A percentile compares a stretch with the other conserved stretches of the same genome.
Conservation (phyloP, 129 eudicot species). For the Deinandra increscens region DNA sequence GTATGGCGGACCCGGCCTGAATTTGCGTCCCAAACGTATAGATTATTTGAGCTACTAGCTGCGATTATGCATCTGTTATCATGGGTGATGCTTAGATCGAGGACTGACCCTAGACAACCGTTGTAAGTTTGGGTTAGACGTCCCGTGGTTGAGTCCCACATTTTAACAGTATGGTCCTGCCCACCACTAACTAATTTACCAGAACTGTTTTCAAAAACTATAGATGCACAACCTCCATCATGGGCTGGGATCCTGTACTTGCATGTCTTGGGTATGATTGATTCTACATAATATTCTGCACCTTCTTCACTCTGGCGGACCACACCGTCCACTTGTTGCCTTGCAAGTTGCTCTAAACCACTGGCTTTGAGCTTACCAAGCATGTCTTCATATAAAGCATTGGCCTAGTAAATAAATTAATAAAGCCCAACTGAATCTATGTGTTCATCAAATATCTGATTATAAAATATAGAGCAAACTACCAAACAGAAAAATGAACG, state of each 20-base stretch:
- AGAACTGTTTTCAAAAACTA: slow-evolving; percentile 72
- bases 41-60: slow-evolving; percentile 78
- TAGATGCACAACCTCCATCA: slow-evolving; percentile 81
- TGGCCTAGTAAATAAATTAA: slow-evolving; percentile 46
- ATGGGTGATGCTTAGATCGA: slow-evolving; percentile 72
- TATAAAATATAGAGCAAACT: not conserved
- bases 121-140: slow-evolving; percentile 46
- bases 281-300: slow-evolving; percentile 70
- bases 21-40: slow-evolving; percentile 76
- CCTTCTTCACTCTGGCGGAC: slow-evolving; percentile 94
- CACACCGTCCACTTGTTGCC: slow-evolving; percentile 88
- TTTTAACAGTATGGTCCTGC: slow-evolving; percentile 74
- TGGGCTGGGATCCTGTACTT: slow-evolving; percentile 75
- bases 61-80: slow-evolving; percentile 68
- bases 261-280: slow-evolving; percentile 59
- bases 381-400: slow-evolving; percentile 85
- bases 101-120: slow-evolving; percentile 87
- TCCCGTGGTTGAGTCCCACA: slow-evolving; percentile 85
- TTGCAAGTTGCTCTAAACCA: slow-evolving; percentile 71
- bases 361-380: slow-evolving; percentile 61
- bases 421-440: not conserved
- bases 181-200: slow-evolving; percentile 73
- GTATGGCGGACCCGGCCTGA: slow-evolving; percentile 79
- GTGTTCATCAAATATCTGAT: not conserved
- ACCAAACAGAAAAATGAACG: not conserved